Base-by-base conservation (phyloP, 805 yeast genomes). In the Teunomyces pallodes region DNA sequence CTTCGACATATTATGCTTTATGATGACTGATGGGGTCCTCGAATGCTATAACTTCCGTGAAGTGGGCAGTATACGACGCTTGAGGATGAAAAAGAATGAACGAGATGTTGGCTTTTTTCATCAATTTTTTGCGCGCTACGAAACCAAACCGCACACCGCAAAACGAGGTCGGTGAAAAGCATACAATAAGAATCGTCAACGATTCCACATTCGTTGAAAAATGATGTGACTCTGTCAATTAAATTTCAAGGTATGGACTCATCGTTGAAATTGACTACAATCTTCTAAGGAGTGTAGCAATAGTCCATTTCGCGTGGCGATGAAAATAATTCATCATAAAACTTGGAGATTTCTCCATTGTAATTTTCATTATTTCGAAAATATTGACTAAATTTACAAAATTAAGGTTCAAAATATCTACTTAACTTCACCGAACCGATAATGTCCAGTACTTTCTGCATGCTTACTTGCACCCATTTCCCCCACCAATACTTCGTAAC, bases 401-500 rank as follows among this genome's bases (percentile, higher is more conserved):
- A 36, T 20, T 10, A 16, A 16, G 20, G 9, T 8, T 12, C 3
- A 17, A 17, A 10, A 10, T 12, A 10, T 36, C 30, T 43, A 43
- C 38, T 60, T 59, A n/a, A 70, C 74, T 56, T 84, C 90, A 9
- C 87, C 86, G 64, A 85, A 86, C 44, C 75, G 70, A 42, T 57
- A 68, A 60, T 87, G 92, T 2, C 83, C 83, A 2, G 85, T 82
- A 4, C 62, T 59, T 46, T 74, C 74, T 3, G 90, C 89, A 64
- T 87, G 94, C 51, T 73, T 72, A 9, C 79, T 70, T 0, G 87
- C 87, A 3, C 79, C 86, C 52, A 70, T 74, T 61, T 86, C 90
- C 3, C 92, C 91, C 1, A 69, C 70, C 30, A 86, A 64, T 1
- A 69, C 59, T 24, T 61, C 57, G 20, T 76, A 73, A 59, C 94